Conservation (phyloP, 1,284 basidiomycete species). For the Rhodotorula sp. region DNA sequence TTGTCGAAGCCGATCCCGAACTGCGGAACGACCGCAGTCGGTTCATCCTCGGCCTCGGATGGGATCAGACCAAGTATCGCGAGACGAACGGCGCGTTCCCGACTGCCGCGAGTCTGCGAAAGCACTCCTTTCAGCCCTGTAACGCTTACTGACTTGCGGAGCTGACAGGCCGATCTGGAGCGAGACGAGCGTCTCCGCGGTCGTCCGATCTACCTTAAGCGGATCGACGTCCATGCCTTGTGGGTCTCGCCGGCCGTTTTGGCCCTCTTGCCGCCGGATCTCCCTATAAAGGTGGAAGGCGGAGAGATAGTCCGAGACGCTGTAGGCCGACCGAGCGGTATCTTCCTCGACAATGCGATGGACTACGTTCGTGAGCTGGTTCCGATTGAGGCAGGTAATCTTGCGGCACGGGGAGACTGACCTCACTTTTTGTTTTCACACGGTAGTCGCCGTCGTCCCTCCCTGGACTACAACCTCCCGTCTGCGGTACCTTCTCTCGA, state of each 20-base stretch:
- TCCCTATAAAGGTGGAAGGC: slow-evolving; percentile 57
- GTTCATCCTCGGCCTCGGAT: slow-evolving; percentile 85
- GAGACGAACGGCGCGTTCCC: slow-evolving; percentile 62
- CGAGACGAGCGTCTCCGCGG: slow-evolving; percentile 63
- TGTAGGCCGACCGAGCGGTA: slow-evolving; percentile 68
- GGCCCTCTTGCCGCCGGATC: slow-evolving; percentile 56
- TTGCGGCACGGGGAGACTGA: background rate
- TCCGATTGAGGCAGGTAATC: background rate
- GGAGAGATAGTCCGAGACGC: slow-evolving; percentile 69
- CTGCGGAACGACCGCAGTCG: slow-evolving; percentile 54
- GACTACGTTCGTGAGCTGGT: slow-evolving; percentile 16
- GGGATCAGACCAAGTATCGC: slow-evolving; percentile 76
- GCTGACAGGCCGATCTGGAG: slow-evolving; percentile 60
- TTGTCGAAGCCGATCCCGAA: slow-evolving; percentile 61
- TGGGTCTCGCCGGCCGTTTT: slow-evolving; percentile 75
- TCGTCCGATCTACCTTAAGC: slow-evolving; percentile 65
- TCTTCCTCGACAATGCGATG: slow-evolving; percentile 47
- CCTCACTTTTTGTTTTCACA: background rate
- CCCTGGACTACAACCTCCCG: slow-evolving; percentile 62
- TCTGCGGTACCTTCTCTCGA: slow-evolving; percentile 61
- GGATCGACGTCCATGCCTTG: slow-evolving; percentile 77
- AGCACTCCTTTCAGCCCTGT: background rate
- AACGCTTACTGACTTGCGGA: background rate
- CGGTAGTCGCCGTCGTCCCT: slow-evolving; percentile 55
- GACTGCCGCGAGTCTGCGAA: slow-evolving; percentile 61